A percentile compares a stretch with the other conserved stretches of the same genome.
These are phyloP conservation scores for Populus alba DNA, from an alignment of 345 rosid genomes.

Conservation along the genomic window DNA sequence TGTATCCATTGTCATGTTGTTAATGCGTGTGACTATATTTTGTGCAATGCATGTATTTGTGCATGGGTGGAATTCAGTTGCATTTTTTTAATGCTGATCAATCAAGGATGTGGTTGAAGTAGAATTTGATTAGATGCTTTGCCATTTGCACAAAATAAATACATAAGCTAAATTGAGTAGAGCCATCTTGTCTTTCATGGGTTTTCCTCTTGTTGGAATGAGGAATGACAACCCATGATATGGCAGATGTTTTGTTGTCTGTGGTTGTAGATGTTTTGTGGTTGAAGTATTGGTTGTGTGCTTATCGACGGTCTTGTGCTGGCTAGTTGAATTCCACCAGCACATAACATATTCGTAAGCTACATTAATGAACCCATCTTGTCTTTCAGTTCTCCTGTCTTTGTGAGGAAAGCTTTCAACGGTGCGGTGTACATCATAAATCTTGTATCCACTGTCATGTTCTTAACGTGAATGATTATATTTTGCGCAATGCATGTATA, in stretches of 20 bases:
- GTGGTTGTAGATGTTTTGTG: not conserved
- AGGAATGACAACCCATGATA: not conserved
- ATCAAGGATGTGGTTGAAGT: not conserved
- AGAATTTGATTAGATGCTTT: too few relatives aligned
- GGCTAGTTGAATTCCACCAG: constrained; percentile 25
- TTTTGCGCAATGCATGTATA: too few relatives aligned
- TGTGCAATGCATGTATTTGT: too few relatives aligned
- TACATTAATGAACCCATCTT: constrained; percentile 27
- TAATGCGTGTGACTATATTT: not conserved
- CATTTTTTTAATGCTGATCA: not conserved
- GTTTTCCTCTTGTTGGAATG: constrained; percentile 3
- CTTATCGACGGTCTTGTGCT: constrained; percentile 50
- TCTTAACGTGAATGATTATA: not conserved
- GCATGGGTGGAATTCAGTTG: not conserved
- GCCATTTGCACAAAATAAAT: too few relatives aligned
- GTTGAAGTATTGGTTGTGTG: constrained; percentile 6
- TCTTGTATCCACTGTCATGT: not conserved
- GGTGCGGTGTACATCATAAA: constrained; percentile 26
- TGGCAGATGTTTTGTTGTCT: not conserved
- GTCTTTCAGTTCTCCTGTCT: constrained; percentile 26
- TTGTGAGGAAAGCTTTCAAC: constrained; percentile 23
- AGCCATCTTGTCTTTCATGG: not conserved
- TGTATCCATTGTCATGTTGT: not conserved
- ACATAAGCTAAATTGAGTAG: too few relatives aligned
- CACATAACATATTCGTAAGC: constrained; percentile 58